phyloP scores from a whole-genome alignment of 768 basidiomycete genomes.

The Boletus barrowsii region DNA sequence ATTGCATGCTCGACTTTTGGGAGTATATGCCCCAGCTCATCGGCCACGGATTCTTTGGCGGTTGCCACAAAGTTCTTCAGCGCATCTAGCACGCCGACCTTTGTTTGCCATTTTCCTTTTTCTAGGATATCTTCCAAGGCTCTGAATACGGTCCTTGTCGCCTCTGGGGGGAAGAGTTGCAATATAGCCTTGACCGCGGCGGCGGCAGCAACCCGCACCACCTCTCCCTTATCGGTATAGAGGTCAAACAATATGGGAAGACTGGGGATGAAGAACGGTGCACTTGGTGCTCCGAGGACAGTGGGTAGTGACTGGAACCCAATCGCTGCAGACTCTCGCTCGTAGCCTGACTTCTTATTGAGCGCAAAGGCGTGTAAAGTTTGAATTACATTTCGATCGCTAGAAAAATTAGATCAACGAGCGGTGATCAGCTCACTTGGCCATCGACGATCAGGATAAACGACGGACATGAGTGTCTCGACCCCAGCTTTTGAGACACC shows the following conservation, averaged over 20 bases:
- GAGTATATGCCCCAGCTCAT: constrained; percentile 74
- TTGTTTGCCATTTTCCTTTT: constrained; percentile 89
- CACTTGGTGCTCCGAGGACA: constrained; percentile 65
- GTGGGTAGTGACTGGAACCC: constrained; percentile 73
- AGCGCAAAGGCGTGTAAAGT: constrained; percentile 66
- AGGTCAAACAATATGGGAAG: constrained; percentile 78
- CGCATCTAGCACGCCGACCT: constrained; percentile 89
- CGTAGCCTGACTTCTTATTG: constrained; percentile 85
- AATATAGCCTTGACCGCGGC: constrained; percentile 80
- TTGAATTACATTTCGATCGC: constrained; percentile 59
- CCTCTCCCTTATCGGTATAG: constrained; percentile 92
- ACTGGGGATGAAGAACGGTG: constrained; percentile 72
- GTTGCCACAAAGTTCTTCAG: constrained; percentile 69
- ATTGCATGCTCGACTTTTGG: constrained; percentile 87
- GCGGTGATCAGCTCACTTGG: constrained; percentile 14
- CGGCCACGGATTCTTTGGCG: constrained; percentile 75
- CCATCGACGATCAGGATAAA: constrained; percentile 2
- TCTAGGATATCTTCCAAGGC: constrained; percentile 73
- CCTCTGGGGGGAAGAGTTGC: constrained; percentile 81
- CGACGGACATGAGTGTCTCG: constrained; percentile 55
- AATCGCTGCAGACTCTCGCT: constrained; percentile 83
- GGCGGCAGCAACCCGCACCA: constrained; percentile 79
- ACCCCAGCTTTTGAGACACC: constrained; percentile 64
- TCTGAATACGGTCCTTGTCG: constrained; percentile 65
- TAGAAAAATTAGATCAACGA: constrained; percentile 24